Conservation (phyloP, 1,284 basidiomycete species). For the Cystobasidium pallidum region DNA sequence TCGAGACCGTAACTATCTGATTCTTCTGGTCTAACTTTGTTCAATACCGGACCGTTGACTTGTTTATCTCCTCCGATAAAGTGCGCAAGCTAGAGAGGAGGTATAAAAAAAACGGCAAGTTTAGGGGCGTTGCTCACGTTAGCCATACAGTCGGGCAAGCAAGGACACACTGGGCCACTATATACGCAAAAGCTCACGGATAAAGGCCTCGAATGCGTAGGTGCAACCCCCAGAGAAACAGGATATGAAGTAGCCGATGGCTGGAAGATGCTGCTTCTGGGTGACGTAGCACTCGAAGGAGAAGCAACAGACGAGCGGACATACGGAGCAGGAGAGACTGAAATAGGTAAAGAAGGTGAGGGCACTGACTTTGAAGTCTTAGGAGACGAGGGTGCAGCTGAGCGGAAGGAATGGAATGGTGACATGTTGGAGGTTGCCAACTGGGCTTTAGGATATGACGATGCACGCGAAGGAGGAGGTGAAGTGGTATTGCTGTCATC, state of each 20-base stretch:
- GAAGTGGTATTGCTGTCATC: not conserved
- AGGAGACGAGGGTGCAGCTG: not conserved
- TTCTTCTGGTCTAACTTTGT: conserved; percentile 37
- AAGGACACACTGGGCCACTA: too few relatives aligned
- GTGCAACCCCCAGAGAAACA: conserved; percentile 37
- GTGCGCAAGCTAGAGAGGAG: conserved; percentile 28
- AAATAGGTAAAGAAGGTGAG: conserved; percentile 28
- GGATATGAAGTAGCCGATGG: conserved; percentile 24
- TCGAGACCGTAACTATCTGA: conserved; percentile 29
- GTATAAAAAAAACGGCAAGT: not conserved
- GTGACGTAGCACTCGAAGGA: not conserved
- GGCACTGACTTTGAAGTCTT: conserved; percentile 32
- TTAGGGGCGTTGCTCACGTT: too few relatives aligned
- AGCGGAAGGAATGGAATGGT: not conserved
- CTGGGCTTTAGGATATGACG: conserved; percentile 7
- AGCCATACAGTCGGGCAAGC: too few relatives aligned
- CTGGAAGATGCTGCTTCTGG: conserved; percentile 18
- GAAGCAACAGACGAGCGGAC: conserved; percentile 1
- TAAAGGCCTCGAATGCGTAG: conserved; percentile 31
- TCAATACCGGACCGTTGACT: conserved; percentile 38
- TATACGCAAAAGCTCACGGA: not conserved
- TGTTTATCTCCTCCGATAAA: conserved; percentile 42
- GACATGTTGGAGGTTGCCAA: not conserved
- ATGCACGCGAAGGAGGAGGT: not conserved
- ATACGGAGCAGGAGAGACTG: conserved; percentile 36